Conservation (phyloP, 2,329 filamentous ascomycete genomes). For the Blastomyces percursus region DNA sequence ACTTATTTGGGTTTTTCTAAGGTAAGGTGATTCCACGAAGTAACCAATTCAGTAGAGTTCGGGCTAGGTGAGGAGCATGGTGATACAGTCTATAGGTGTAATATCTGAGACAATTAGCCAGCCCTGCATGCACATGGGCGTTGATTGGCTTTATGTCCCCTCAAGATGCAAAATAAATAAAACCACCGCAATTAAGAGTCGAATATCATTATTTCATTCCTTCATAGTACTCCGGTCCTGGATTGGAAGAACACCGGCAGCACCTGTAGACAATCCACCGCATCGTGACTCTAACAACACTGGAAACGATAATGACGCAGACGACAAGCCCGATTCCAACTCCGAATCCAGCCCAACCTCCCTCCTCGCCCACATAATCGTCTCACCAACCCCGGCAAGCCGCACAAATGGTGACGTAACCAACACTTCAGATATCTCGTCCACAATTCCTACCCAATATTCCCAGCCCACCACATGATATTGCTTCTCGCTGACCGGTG, state of each 20-base stretch:
- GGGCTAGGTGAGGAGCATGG: not conserved
- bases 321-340: not conserved
- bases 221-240: not conserved
- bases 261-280: not conserved
- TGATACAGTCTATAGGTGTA: not conserved
- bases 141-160: too few species aligned
- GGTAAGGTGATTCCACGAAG: not conserved
- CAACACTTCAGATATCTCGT: not conserved
- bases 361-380: not conserved
- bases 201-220: not conserved
- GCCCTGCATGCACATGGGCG: too few species aligned
- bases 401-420: not conserved
- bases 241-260: not conserved
- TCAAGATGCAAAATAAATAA: not conserved
- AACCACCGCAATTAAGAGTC: not conserved
- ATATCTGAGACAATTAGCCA: too few species aligned
- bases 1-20: not conserved
- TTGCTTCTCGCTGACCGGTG: conserved; percentile 6
- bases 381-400: not conserved
- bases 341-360: not conserved
- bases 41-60: not conserved
- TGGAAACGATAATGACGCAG: not conserved
- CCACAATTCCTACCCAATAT: not conserved
- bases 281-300: not conserved
- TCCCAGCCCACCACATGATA: not conserved